These are phyloP conservation scores for Lepiota brunneoincarnata DNA, from an alignment of 768 basidiomycete species.

Conservation along the genomic window DNA sequence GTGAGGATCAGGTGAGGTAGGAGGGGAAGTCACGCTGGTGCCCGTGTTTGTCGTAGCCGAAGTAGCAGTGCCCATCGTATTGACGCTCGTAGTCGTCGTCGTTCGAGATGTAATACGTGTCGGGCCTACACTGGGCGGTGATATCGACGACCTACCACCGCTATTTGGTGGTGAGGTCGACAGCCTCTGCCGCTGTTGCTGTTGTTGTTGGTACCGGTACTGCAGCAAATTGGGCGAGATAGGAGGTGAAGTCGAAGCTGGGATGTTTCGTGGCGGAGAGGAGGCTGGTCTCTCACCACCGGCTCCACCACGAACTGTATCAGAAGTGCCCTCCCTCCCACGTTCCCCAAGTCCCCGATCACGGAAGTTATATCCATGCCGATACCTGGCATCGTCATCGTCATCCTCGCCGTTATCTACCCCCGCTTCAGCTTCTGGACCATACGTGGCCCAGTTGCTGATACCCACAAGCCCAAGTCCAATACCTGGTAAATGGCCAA, in stretches of 20 bases:
- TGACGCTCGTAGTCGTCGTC: too few species aligned
- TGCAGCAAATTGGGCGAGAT: conserved; percentile 5
- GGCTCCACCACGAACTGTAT: too few species aligned
- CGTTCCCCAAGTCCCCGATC: too few species aligned
- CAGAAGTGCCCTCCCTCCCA: too few species aligned
- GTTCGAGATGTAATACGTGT: too few species aligned
- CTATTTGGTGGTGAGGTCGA: neutral
- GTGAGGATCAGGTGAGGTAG: conserved; percentile 6
- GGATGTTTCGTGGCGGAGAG: neutral
- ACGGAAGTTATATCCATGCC: too few species aligned
- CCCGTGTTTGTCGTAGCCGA: neutral
- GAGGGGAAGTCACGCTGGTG: neutral
- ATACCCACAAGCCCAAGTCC: conserved; percentile 9
- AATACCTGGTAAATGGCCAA: neutral
- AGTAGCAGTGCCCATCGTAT: neutral
- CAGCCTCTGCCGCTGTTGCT: neutral
- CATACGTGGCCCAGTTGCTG: conserved; percentile 1
- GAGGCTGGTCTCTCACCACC: neutral
- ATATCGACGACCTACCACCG: neutral
- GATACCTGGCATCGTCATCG: neutral
- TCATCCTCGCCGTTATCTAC: neutral
- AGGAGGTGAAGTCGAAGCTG: neutral
- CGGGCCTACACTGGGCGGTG: neutral
- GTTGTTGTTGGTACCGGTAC: neutral
- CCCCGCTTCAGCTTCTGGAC: neutral